These are phyloP conservation scores for Paecilomyces fulvus DNA, from an alignment of 2,329 filamentous ascomycete genomes.

Conservation along the genomic window DNA sequence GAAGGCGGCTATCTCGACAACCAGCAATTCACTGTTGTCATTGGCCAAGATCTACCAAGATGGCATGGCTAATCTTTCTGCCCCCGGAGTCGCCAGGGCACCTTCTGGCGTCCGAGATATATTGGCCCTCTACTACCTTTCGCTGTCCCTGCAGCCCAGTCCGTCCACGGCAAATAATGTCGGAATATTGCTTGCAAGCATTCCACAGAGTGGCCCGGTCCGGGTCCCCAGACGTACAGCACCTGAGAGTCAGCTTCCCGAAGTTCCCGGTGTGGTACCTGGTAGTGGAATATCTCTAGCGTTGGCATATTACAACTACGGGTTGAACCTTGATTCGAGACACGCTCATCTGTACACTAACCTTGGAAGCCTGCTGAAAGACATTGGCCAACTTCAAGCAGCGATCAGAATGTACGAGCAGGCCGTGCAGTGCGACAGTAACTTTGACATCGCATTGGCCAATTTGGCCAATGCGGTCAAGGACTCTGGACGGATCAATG, in stretches of 20 bases:
- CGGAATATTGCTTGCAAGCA: slow-evolving; percentile 88
- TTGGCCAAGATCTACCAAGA: slow-evolving; percentile 98
- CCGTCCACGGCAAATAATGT: slow-evolving; percentile 98
- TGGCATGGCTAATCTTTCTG: slow-evolving; percentile 69
- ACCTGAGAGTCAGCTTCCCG: slow-evolving; percentile 35
- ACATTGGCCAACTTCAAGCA: slow-evolving; percentile 83
- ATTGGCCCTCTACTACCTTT: slow-evolving; percentile 88
- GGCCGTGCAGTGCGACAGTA: slow-evolving; percentile 83
- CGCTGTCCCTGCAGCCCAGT: slow-evolving; percentile 85
- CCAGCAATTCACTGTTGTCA: slow-evolving; percentile 89
- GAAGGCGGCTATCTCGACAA: slow-evolving; percentile 79
- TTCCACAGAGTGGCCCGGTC: slow-evolving; percentile 59
- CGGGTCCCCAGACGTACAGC: slow-evolving; percentile 21
- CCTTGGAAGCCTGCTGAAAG: slow-evolving; percentile 86
- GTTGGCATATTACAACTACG: slow-evolving; percentile 91
- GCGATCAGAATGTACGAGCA: slow-evolving; percentile 97
- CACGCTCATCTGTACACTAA: slow-evolving; percentile 98
- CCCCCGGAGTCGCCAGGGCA: slow-evolving; percentile 48
- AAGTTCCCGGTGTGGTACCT: slow-evolving; percentile 69
- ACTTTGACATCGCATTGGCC: slow-evolving; percentile 91
- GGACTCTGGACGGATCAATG: slow-evolving; percentile 83
- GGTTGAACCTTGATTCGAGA: slow-evolving; percentile 71
- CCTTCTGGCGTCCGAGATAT: slow-evolving; percentile 82
- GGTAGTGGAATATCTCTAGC: slow-evolving; percentile 84
- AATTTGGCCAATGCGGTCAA: slow-evolving; percentile 98